A percentile compares a stretch with the other conserved stretches of the same genome.
Conservation (phyloP, 148 eudicot species). For the Suaeda aralocaspica region DNA sequence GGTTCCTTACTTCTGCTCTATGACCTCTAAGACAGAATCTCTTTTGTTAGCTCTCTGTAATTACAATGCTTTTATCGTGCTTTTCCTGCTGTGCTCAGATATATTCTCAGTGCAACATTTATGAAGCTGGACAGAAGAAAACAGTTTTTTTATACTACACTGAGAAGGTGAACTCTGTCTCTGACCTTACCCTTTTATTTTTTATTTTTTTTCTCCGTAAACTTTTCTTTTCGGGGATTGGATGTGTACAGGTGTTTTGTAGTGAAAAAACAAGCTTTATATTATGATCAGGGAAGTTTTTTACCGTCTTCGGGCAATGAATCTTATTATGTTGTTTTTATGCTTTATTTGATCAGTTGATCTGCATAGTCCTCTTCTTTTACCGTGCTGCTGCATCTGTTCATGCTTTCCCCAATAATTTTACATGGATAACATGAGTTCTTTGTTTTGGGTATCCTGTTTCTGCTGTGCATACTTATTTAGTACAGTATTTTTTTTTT, state of each 20-base stretch:
- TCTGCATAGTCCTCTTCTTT: background rate
- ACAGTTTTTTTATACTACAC: constrained; percentile 60
- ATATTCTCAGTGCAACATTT: constrained; percentile 88
- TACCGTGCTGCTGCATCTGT: no score
- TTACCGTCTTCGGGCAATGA: no score
- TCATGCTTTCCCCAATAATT: no score
- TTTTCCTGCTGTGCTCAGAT: constrained; percentile 39
- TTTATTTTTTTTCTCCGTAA: background rate
- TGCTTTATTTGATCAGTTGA: background rate
- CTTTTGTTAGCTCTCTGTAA: background rate
- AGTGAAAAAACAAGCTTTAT: no score
- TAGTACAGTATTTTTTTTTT: no score
- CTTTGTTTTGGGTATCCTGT: no score
- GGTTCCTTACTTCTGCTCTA: constrained; percentile 33
- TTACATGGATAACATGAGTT: background rate
- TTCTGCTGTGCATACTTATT: no score
- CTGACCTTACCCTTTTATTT: background rate
- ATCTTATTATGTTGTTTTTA: no score
- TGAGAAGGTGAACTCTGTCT: constrained; percentile 61
- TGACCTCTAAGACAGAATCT: background rate
- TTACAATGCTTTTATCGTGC: background rate
- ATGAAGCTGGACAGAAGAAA: constrained; percentile 87
- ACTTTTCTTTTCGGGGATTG: background rate
- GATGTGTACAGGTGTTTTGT: background rate
- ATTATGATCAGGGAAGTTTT: no score